These are phyloP conservation scores for Cyberlindnera misumaiensis DNA, from an alignment of 805 yeast species.

Conservation along the genomic window DNA sequence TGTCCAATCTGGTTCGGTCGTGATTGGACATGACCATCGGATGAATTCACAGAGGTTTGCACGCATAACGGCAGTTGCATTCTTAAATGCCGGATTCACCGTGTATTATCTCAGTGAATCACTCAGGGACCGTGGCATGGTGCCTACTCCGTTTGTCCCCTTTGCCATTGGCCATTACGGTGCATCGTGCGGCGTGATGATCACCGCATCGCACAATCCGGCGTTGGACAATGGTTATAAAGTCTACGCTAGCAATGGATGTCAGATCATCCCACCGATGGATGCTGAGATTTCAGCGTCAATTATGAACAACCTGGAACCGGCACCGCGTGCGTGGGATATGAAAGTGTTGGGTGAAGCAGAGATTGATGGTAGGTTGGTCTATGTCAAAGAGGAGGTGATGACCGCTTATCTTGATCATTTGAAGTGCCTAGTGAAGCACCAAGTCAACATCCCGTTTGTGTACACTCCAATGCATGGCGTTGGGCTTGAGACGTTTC, in stretches of 20 bases:
- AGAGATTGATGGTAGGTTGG: slow-evolving; percentile 23
- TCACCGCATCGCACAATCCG: slow-evolving; percentile 86
- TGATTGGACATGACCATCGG: slow-evolving; percentile 90
- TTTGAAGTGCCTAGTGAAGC: slow-evolving; percentile 30
- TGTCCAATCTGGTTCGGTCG: slow-evolving; percentile 39
- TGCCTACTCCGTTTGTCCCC: slow-evolving; percentile 91
- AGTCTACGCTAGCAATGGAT: slow-evolving; percentile 89
- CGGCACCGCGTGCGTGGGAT: slow-evolving; percentile 52
- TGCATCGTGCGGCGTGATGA: slow-evolving; percentile 84
- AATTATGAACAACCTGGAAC: slow-evolving; percentile 55
- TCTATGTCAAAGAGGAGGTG: slow-evolving; percentile 36
- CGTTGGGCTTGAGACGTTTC: slow-evolving; percentile 67
- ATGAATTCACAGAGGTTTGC: slow-evolving; percentile 78
- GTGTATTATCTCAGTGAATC: slow-evolving; percentile 53
- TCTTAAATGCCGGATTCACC: slow-evolving; percentile 56
- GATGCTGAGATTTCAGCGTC: slow-evolving; percentile 63
- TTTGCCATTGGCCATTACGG: slow-evolving; percentile 59
- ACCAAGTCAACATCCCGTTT: slow-evolving; percentile 32
- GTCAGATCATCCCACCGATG: slow-evolving; percentile 93
- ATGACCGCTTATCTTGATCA: slow-evolving; percentile 34
- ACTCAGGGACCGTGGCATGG: slow-evolving; percentile 27
- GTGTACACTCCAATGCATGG: slow-evolving; percentile 97
- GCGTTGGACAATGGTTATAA: slow-evolving; percentile 88
- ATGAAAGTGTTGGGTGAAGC: slow-evolving; percentile 31
- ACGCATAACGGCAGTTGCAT: slow-evolving; percentile 67